Base-by-base conservation (phyloP, 768 basidiomycete genomes). In the Boletellus ananiceps region DNA sequence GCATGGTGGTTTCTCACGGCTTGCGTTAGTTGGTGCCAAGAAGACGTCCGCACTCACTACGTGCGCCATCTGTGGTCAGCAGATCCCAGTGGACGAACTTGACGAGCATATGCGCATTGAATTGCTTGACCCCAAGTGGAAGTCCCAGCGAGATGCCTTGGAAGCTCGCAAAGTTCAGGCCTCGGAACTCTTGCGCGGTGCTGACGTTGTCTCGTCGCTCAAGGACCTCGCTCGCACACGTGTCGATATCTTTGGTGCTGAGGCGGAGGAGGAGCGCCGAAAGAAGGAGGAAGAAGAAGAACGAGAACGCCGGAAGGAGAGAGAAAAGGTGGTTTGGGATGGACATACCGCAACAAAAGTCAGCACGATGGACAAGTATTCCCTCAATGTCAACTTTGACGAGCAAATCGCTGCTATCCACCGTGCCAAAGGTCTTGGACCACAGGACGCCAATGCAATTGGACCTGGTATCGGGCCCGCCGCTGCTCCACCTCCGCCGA, bases 71-170 rank as follows among this genome's bases (percentile, higher is more conserved):
- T 96, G 94, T 71, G 86, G 88, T n/a, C 94, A 98, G 67, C 87
- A 93, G 68, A 89, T 99, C 33, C 86, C 96, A 23, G 86, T 94
- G 60, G 89, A 96, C 70, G 95, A 98, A 66, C 74, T 98, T 39
- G 83, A 95, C 58, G 94, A 98, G 65, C 96, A 98, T 68, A 93
- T 97, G 83, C 90, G 96, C 59, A 98, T 98, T 64, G 96, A 99
- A 66, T 69, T 97, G 53, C 80, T 99, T 58, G 96, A 99, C 70
- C 96, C 96, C 36, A 84, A 86, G 66, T 99, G 95, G 94, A 97
- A 97, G 68, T 92, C 93, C 55, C 92, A 95, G 66, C 88, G 95
- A 56, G 87, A 93, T 61, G 79, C 72, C 11, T 71, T 94, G 59
- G 96, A 99, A 66, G 80, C 86, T 31, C 88, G 94, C 66, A 91